phyloP scores from a whole-genome alignment of 1,284 basidiomycete species.

The Heterobasidion annosum region DNA sequence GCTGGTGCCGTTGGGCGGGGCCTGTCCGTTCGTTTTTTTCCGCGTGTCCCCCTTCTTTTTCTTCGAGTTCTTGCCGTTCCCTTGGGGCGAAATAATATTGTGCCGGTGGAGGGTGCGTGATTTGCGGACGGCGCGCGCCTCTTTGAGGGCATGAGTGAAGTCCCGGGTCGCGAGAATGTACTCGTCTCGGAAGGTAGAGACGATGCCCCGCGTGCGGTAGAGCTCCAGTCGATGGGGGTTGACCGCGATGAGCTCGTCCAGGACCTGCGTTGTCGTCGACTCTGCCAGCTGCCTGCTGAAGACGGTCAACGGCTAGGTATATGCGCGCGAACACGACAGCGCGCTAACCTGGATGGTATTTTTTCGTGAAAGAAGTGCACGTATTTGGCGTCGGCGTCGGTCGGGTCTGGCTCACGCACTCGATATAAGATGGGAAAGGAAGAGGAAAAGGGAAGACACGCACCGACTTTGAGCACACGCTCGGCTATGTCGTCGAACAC shows the following conservation, averaged over 20 bases:
- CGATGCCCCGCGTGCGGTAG: slow-evolving; percentile 74
- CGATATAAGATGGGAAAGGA: not conserved
- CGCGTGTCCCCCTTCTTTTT: slow-evolving; percentile 41
- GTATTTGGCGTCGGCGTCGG: slow-evolving; percentile 70
- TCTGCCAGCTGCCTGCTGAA: slow-evolving; percentile 64
- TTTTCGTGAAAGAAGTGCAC: slow-evolving; percentile 88
- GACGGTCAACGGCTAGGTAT: slow-evolving; percentile 7
- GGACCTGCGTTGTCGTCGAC: slow-evolving; percentile 60
- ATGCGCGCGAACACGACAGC: slow-evolving; percentile 4
- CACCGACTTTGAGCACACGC: slow-evolving; percentile 66
- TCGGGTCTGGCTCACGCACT: slow-evolving; percentile 43
- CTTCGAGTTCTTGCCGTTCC: slow-evolving; percentile 31
- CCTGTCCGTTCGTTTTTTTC: slow-evolving; percentile 49
- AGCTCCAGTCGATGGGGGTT: slow-evolving; percentile 72
- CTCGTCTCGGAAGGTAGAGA: slow-evolving; percentile 79
- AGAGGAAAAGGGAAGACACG: slow-evolving; percentile 16
- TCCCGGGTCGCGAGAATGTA: slow-evolving; percentile 63
- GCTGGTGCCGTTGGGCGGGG: slow-evolving; percentile 54
- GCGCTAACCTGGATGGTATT: slow-evolving; percentile 71
- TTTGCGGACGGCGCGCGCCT: slow-evolving; percentile 60
- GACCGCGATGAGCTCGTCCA: slow-evolving; percentile 65
- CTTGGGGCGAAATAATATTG: slow-evolving; percentile 21
- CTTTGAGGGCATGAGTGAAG: slow-evolving; percentile 69
- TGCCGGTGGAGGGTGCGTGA: slow-evolving; percentile 43
- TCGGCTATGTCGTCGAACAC: slow-evolving; percentile 82